Base-by-base conservation (phyloP, 1,284 basidiomycete genomes). In the Malassezia caprae region DNA sequence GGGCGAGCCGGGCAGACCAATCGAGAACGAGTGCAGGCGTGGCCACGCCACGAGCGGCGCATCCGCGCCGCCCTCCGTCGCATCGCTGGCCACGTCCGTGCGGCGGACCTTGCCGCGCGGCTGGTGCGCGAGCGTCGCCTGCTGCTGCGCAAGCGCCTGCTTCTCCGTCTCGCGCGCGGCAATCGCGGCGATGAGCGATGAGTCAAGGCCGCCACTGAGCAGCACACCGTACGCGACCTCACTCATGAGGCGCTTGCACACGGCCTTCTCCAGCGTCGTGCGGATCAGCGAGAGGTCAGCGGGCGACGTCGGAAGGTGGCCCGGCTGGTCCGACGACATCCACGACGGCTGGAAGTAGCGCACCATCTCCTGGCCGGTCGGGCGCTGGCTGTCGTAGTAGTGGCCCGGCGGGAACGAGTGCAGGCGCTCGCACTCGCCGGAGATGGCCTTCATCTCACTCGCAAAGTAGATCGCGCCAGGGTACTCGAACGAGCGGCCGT, bases 201-300 rank as follows among this genome's bases (percentile, higher is more conserved):
- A 91, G 76, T 99, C 94, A 55, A 99, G 79, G 48, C 94, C 94
- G 56, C 94, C 94, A 58, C 87, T 90, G 51, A 99, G 81, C 37
- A 98, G 80, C 11, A 99, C 94, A 65, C 94, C 94, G 70, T 96
- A 99, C 11, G 94, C 94, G 2, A 98, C 94, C 77, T 99, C 94
- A 51, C 88, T 90, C 94, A 99, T 99, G 53, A 99, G 79, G 52
- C 94, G 82, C 78, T 98, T 99, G 68, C 85, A 83, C 41, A 98
- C 94, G 11, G 94, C 89, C 49, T 81, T 84, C 78, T 98, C 94
- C 32, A 99, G 81, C 0, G 85, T 81, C 75, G 88, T 84, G 31
- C 75, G 75, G 48, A 77, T 68, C 30, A 62, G 51, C 17, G 79
- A 84, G 56, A 87, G 78, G 76, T 98, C 84, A 17, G 80, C 82